phyloP scores from a whole-genome alignment of 495 filamentous ascomycete genomes.

The Neurospora sp. region DNA sequence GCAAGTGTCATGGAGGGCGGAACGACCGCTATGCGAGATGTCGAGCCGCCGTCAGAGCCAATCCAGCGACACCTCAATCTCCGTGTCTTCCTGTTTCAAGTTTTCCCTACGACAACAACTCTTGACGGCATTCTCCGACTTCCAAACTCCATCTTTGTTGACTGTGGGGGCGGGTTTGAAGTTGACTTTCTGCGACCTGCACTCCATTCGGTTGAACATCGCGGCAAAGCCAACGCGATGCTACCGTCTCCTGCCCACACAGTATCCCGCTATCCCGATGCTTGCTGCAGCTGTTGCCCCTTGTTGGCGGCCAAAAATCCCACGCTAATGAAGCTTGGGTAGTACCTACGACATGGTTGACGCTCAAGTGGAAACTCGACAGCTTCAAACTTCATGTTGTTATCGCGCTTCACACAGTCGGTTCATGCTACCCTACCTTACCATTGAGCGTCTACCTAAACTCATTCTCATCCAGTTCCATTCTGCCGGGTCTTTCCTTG shows the following conservation, averaged over 20 bases:
- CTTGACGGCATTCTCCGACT: neutral
- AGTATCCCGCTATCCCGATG: neutral
- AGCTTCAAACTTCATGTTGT: neutral
- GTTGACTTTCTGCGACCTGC: neutral
- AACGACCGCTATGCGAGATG: neutral
- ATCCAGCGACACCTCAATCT: neutral
- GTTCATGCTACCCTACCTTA: neutral
- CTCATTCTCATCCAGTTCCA: constrained; percentile 13
- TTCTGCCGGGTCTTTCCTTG: constrained; percentile 11
- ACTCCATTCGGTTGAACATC: neutral
- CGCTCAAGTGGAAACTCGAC: neutral
- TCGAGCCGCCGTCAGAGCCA: neutral
- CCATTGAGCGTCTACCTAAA: constrained; percentile 3
- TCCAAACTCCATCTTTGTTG: neutral
- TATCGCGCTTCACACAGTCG: neutral
- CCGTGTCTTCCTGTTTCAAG: neutral
- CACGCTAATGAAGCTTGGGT: neutral
- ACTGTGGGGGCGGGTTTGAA: neutral
- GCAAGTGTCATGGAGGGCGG: neutral
- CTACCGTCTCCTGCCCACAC: neutral
- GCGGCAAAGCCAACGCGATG: neutral
- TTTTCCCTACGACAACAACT: neutral
- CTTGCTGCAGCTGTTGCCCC: neutral
- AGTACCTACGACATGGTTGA: neutral
- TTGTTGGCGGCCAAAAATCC: neutral